Evolutionary conservation across 2,329 filamentous ascomycete genomes (phyloP), one percentile per base, ranked within the genome.

Genomic region (Trichoderma brevicompactum): DNA sequence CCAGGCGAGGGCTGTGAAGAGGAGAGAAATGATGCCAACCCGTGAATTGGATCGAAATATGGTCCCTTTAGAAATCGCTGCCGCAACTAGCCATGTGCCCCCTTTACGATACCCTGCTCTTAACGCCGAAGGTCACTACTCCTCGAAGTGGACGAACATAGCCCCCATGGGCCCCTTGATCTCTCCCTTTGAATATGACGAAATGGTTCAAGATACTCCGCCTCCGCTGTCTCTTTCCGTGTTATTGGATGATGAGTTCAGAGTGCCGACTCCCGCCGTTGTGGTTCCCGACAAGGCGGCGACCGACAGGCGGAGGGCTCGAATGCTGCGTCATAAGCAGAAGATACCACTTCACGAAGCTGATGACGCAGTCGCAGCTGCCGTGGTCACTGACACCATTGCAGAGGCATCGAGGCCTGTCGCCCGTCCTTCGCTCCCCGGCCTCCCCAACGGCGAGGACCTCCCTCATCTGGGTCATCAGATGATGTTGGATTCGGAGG

Each of bases 341-440:
- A 81, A 78, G 65, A 75, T 79, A 65, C 78, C 78, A n/a, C 74
- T 82, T 40, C 78, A 77, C 43, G 75, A 80, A 15, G 81, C 80
- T 15, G 83, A 86, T 72, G 84, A 86, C 65, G 79, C 81, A 40
- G 74, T 85, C 38, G 84, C 84, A 40, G 81, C 83, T 40, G 84
- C 82, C 13, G 83, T 85, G 28, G 79, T 85, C 28, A 79, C 86
- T 19, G 84, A 83, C 67, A 83, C 84, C 44, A 78, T 83, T 8
- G 82, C 79, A 40, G 81, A 82, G 67, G 79, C 77, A 49, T 72
- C 85, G 65, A 82, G 79, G 65, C 79, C 80, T 52, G 76, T 75
- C 32, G 72, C 72, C 36, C 79, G 77, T 69, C 79, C 74, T 8
- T 60, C 56, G 34, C 66, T 71, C 65, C 65, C 69, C 56, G 62